Base-by-base conservation (phyloP, 305 asterid genomes). In the Fraxinus ornus region DNA sequence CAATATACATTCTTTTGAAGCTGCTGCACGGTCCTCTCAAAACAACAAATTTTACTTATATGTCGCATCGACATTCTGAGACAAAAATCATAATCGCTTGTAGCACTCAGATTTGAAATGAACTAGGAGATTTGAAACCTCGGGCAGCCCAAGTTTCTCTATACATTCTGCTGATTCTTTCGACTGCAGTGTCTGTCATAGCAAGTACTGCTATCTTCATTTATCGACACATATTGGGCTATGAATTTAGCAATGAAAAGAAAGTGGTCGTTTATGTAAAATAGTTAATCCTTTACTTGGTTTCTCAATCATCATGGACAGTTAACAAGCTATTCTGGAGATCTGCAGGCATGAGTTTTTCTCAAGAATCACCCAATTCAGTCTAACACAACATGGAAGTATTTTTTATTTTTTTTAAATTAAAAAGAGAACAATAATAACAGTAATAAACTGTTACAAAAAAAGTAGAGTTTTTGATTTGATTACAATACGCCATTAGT, bases 121-220 rank as follows among this genome's bases (percentile, higher is more conserved):
- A 85, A 79, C 79, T 79, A 12, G 82, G 84, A 79, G 88, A 84
- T 36, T 84, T 85, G 44, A 79, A 76, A 6, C 74, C 88, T 21
- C 49, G 55, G 64, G 77, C 76, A 15, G 85, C 84, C 13, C 78
- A 70, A 47, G 21, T 78, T 17, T 22, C 66, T 32, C 26, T 83
- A 6, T 78, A 24, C 44, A 36, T 22, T 1, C 79, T 78, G 15
- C 37, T 71, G 57, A 47, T 73, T 33, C 73, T 70, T 12, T 32
- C 80, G 28, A 30, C 24, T 3, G 21, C 19, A 1, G 78, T 77
- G 62, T 37, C 9, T 5, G 21, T 77, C 12, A 12, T 68, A 12
- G 81, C 68, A 28, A 52, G 33, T 10, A 33, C 9, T 0, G 66
- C 55, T 22, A 26, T 82, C 24, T 82, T 44, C 37, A 5, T 33